phyloP scores from a whole-genome alignment of 139 green algal species.

The Picochlorum costavermella region DNA sequence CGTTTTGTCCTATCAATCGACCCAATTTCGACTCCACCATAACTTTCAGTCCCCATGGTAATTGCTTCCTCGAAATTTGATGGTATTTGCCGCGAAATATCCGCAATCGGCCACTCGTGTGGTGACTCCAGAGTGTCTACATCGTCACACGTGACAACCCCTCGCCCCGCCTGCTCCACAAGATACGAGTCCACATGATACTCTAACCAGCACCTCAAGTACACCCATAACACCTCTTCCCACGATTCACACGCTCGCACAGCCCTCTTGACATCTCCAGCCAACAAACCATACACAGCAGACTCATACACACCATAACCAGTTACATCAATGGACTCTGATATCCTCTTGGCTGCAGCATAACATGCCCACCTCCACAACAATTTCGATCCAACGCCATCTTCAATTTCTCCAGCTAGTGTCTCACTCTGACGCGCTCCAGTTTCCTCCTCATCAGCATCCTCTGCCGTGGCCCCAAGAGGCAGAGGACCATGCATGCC shows the following conservation, averaged over 20 bases:
- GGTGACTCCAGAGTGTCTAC: not conserved
- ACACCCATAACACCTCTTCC: slow-evolving; percentile 64
- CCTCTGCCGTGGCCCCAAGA: slow-evolving; percentile 43
- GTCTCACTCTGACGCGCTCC: slow-evolving; percentile 44
- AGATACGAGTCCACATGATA: slow-evolving; percentile 21
- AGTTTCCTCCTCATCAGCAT: slow-evolving; percentile 13
- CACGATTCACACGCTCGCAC: slow-evolving; percentile 56
- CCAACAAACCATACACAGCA: slow-evolving; percentile 55
- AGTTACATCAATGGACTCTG: slow-evolving; percentile 1
- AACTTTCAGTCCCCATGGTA: not conserved
- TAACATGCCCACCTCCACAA: slow-evolving; percentile 64
- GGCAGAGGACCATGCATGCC: slow-evolving; percentile 50
- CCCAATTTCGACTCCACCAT: not conserved
- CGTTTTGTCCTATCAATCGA: not conserved
- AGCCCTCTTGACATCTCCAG: slow-evolving; percentile 31
- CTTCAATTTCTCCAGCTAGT: slow-evolving; percentile 24
- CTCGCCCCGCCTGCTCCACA: slow-evolving; percentile 3
- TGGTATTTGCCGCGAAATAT: slow-evolving; percentile 17
- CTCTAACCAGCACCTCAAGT: slow-evolving; percentile 54
- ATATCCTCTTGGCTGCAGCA: slow-evolving; percentile 28
- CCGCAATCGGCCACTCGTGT: slow-evolving; percentile 5
- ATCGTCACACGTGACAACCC: not conserved
- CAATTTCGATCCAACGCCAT: slow-evolving; percentile 25
- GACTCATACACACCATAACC: slow-evolving; percentile 19
- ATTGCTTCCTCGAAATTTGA: slow-evolving; percentile 21